Evolutionary conservation across 2,329 filamentous ascomycete species (phyloP).

Genomic region (Capronia epimyces): DNA sequence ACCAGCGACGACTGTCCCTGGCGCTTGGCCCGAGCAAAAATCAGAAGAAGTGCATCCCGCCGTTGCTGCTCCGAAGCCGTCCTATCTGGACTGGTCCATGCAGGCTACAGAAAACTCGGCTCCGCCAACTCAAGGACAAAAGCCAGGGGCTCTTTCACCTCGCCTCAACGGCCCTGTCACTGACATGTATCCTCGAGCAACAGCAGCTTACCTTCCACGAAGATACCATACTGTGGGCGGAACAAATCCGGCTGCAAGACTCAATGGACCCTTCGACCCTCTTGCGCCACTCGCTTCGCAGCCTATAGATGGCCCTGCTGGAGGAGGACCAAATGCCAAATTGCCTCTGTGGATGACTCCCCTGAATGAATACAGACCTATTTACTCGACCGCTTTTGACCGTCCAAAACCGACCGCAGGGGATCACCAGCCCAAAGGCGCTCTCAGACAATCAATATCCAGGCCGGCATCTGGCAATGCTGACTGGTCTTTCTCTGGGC

Average conservation of each 20-base stretch:
- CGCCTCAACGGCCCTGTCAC: conserved; percentile 4
- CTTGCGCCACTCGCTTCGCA: conserved; percentile 7
- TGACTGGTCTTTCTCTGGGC: background rate
- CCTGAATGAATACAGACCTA: conserved; percentile 10
- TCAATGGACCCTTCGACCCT: conserved; percentile 30
- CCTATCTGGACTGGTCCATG: background rate
- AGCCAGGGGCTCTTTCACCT: conserved; percentile 2
- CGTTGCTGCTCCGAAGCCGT: background rate
- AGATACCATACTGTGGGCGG: conserved; percentile 29
- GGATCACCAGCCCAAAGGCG: background rate
- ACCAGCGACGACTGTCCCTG: conserved; percentile 26
- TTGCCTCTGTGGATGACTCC: conserved; percentile 11
- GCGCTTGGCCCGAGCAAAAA: conserved; percentile 17
- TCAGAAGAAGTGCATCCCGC: conserved; percentile 9
- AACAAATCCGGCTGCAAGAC: conserved; percentile 28
- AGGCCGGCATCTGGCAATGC: background rate
- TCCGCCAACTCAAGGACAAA: background rate
- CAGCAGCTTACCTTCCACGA: conserved; percentile 8
- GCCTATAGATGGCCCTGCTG: background rate
- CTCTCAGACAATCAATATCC: background rate
- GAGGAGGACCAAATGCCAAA: background rate
- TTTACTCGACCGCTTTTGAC: background rate
- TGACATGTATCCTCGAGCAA: conserved; percentile 1
- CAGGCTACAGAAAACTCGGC: background rate
- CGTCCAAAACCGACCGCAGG: background rate